These are phyloP conservation scores for Cutaneotrichosporon daszewskae DNA, from an alignment of 1,284 basidiomycete genomes.

Conservation along the genomic window DNA sequence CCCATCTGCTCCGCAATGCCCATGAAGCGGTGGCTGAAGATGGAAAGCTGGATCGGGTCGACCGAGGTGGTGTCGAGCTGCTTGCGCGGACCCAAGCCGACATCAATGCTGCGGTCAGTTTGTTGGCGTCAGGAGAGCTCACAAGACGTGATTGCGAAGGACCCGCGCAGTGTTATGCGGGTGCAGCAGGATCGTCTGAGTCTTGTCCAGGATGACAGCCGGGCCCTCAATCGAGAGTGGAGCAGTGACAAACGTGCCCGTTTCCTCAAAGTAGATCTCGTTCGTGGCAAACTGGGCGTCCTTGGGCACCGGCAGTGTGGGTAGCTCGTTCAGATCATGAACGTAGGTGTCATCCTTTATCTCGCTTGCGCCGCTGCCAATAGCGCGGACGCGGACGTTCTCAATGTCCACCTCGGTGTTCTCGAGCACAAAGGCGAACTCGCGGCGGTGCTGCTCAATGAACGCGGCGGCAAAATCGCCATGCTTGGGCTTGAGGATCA, in stretches of 20 bases:
- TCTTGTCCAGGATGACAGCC: conserved; percentile 34
- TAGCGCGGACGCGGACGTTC: conserved; percentile 73
- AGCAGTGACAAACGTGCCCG: conserved; percentile 53
- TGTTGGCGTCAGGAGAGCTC: neutral
- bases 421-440: conserved; percentile 87
- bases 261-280: conserved; percentile 23
- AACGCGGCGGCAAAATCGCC: conserved; percentile 72
- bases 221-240: conserved; percentile 61
- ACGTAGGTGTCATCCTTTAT: conserved; percentile 66
- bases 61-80: conserved; percentile 5
- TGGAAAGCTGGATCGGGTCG: conserved; percentile 32
- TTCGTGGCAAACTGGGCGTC: conserved; percentile 41
- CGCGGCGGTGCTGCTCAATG: conserved; percentile 69
- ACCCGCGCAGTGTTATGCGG: conserved; percentile 20
- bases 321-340: neutral
- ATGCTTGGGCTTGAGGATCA: conserved; percentile 61
- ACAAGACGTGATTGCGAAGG: conserved; percentile 20
- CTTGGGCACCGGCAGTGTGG: conserved; percentile 54
- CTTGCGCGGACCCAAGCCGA: conserved; percentile 10
- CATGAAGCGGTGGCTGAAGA: conserved; percentile 8
- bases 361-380: conserved; percentile 80
- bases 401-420: conserved; percentile 72
- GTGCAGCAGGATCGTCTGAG: conserved; percentile 36
- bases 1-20: conserved; percentile 52
- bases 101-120: conserved; percentile 13